Conservation (phyloP, 1,284 basidiomycete species). For the Cutaneotrichosporon sp. region DNA sequence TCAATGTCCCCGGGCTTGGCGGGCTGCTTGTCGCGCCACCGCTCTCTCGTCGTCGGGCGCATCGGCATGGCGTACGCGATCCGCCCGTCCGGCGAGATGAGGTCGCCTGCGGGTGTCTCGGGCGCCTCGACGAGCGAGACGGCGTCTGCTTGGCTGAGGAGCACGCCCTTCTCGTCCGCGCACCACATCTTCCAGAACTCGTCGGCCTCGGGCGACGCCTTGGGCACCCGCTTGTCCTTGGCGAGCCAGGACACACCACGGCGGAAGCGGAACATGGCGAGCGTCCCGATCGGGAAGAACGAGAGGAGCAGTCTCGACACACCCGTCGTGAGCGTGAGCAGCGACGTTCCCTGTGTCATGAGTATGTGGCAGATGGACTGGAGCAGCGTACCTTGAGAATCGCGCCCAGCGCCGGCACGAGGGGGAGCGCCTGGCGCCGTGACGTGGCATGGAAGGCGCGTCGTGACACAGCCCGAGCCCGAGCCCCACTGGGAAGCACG, state of each 20-base stretch:
- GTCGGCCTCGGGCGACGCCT: slow-evolving; percentile 35
- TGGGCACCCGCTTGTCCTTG: slow-evolving; percentile 30
- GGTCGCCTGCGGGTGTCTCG: slow-evolving; percentile 24
- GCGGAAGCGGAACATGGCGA: slow-evolving; percentile 35
- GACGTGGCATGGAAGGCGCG: slow-evolving; percentile 43
- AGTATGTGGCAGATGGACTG: background rate
- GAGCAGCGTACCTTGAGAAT: slow-evolving; percentile 44
- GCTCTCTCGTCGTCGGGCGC: background rate
- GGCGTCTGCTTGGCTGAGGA: slow-evolving; percentile 29
- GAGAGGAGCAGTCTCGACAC: slow-evolving; percentile 50
- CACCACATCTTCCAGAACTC: slow-evolving; percentile 52
- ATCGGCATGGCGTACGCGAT: slow-evolving; percentile 34
- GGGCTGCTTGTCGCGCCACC: slow-evolving; percentile 4
- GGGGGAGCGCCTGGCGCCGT: slow-evolving; percentile 44
- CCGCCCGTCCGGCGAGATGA: slow-evolving; percentile 31
- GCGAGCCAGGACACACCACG: slow-evolving; percentile 32
- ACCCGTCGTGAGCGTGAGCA: slow-evolving; percentile 42
- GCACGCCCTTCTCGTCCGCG: slow-evolving; percentile 35
- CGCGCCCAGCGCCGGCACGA: slow-evolving; percentile 43
- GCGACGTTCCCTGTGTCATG: slow-evolving; percentile 55
- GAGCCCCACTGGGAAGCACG: background rate
- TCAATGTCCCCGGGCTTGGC: slow-evolving; percentile 15
- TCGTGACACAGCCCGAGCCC: background rate
- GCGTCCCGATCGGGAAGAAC: slow-evolving; percentile 48
- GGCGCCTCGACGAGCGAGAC: slow-evolving; percentile 21